Evolutionary conservation across 305 asterid species (phyloP), one percentile per base, ranked within the genome.

Genomic region (Fraxinus angustifolia): DNA sequence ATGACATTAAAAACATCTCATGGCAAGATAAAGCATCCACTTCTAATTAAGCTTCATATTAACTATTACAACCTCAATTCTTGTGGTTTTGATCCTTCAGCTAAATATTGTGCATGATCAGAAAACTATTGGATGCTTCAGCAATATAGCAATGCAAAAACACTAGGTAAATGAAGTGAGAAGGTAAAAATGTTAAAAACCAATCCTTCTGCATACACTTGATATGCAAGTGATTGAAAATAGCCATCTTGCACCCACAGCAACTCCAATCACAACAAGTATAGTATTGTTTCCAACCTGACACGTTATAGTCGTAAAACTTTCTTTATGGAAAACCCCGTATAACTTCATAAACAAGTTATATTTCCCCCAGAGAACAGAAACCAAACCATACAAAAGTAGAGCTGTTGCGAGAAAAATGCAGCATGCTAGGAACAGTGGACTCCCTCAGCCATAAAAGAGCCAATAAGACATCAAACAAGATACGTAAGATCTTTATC

Each of bases 381-480:
- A 77, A 77, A 81, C n/a, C 74, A 80, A 19, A 68, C 38, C 87
- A 68, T 62, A 35, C 35, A 74, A 67, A 80, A 78, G 56, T 75
- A 48, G 80, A 33, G 58, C 62, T 67, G 56, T 71, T 7, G 36
- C 71, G 34, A 19, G 68, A 58, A 77, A 72, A 82, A 3, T 3
- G 33, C 60, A 8, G 78, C 78, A 38, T 16, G n/a, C 60, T 19
- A 38, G 17, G 12, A 38, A 38, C 6, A 74, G 28, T 74, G 68
- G 68, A 81, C 71, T 73, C 79, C 81, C 71, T 48, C 50, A 16
- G 34, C 60, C 58, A 34, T 45, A 40, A 33, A 73, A 77, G 28
- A 17, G 67, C 67, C 31, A 58, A 58, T 8, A 19, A 58, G 30
- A 58, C 30, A 8, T 56, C 60, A 40, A 38, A 75, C 74, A 45